These are phyloP conservation scores for Pyrenochaeta sp. DNA, from an alignment of 2,329 filamentous ascomycete species.

Conservation along the genomic window DNA sequence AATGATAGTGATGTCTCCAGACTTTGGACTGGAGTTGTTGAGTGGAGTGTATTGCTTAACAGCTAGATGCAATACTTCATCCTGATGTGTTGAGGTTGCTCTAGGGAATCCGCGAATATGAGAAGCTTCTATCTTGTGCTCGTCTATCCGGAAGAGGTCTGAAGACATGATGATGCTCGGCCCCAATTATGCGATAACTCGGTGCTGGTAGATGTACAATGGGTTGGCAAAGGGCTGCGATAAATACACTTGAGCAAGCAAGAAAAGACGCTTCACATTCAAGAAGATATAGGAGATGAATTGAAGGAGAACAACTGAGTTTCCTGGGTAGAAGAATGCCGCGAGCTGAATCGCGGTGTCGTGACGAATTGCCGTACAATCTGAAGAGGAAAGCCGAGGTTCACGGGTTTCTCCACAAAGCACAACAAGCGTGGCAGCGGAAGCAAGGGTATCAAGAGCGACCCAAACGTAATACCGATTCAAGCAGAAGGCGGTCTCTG, in stretches of 20 bases:
- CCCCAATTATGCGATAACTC: neutral
- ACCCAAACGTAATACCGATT: neutral
- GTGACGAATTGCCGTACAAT: constrained; percentile 35
- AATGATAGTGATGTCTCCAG: constrained; percentile 84
- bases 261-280: neutral
- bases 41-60: constrained; percentile 90
- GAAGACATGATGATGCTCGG: constrained; percentile 45
- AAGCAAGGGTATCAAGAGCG: neutral
- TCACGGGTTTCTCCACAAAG: constrained; percentile 13
- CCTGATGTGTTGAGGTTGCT: constrained; percentile 75
- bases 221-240: neutral
- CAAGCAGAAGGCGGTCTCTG: neutral
- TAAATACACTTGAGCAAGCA: neutral
- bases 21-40: constrained; percentile 71
- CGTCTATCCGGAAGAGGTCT: constrained; percentile 69
- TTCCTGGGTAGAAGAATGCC: neutral
- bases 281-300: neutral
- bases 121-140: constrained; percentile 72
- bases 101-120: constrained; percentile 85
- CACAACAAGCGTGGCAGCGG: neutral
- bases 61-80: constrained; percentile 75
- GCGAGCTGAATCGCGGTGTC: constrained; percentile 8
- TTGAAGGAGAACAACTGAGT: neutral
- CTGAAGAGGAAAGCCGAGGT: constrained; percentile 37
- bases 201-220: neutral